Conservation (phyloP, 2,329 filamentous ascomycete genomes). For the Basipetospora chlamydospora region DNA sequence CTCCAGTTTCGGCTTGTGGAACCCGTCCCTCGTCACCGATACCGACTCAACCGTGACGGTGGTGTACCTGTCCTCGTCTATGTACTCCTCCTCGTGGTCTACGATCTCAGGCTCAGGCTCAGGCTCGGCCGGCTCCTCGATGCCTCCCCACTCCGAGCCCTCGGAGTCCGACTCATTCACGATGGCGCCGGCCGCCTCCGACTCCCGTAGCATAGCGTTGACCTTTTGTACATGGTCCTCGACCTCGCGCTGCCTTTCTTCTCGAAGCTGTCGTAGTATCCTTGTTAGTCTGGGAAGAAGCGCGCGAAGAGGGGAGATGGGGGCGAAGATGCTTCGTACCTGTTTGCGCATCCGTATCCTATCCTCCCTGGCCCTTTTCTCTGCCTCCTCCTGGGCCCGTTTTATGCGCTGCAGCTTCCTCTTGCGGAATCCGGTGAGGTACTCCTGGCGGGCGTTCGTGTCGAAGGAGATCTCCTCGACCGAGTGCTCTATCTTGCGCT, state of each 20-base stretch:
- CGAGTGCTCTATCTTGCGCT: conserved; percentile 42
- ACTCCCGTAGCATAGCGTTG: conserved; percentile 52
- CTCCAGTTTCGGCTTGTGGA: conserved; percentile 37
- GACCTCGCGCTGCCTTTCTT: conserved; percentile 68
- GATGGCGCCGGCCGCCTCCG: conserved; percentile 33
- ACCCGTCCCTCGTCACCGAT: conserved; percentile 58
- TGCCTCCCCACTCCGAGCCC: conserved; percentile 49
- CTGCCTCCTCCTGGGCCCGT: conserved; percentile 68
- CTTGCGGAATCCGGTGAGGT: conserved; percentile 92
- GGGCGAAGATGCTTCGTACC: too few species aligned
- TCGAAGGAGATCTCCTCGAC: conserved; percentile 83
- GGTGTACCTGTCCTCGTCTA: conserved; percentile 92
- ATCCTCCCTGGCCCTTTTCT: conserved; percentile 63
- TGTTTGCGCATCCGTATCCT: conserved; percentile 59
- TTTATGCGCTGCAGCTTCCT: conserved; percentile 78
- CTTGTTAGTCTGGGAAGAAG: not conserved
- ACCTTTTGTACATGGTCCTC: conserved; percentile 70
- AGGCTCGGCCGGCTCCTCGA: conserved; percentile 35
- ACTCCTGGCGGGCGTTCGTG: conserved; percentile 63
- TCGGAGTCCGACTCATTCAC: conserved; percentile 21
- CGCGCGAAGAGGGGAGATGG: not conserved
- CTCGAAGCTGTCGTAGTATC: conserved; percentile 47
- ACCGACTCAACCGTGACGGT: conserved; percentile 90
- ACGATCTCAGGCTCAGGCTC: too few species aligned
- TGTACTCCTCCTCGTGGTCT: conserved; percentile 81